Percentiles rank a stretch among this genome's conserved stretches.
These are phyloP conservation scores for Cutaneotrichosporon curvatum DNA, from an alignment of 1,284 basidiomycete genomes.

Conservation along the genomic window DNA sequence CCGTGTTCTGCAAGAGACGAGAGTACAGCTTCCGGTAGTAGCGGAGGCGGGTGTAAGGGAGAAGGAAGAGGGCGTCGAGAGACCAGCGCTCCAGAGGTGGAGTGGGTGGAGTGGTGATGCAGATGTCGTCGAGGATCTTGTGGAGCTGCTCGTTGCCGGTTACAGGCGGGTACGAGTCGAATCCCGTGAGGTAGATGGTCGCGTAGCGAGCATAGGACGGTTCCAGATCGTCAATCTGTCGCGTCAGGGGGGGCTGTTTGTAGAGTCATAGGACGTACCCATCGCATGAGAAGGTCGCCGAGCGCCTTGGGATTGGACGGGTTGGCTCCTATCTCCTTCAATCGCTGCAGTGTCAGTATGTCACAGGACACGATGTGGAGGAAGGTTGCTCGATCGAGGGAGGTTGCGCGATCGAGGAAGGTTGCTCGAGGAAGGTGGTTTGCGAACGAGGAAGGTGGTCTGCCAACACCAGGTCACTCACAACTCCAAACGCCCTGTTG, in stretches of 20 bases:
- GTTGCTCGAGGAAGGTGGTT: no score
- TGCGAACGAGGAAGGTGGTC: no score
- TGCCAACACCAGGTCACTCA: slow-evolving; percentile 48
- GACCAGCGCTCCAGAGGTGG: slow-evolving; percentile 59
- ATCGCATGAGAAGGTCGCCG: slow-evolving; percentile 93
- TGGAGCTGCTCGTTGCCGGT: slow-evolving; percentile 65
- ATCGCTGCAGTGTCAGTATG: slow-evolving; percentile 64
- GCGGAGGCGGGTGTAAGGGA: slow-evolving; percentile 74
- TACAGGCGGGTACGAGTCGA: slow-evolving; percentile 76
- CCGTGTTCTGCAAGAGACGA: slow-evolving; percentile 77
- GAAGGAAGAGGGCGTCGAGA: slow-evolving; percentile 74
- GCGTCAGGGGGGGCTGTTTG: neutral
- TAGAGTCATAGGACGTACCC: slow-evolving; percentile 56
- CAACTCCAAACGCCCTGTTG: slow-evolving; percentile 70
- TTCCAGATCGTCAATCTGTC: slow-evolving; percentile 80
- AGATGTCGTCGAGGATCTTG: slow-evolving; percentile 64
- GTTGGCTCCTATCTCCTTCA: slow-evolving; percentile 88
- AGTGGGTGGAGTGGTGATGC: slow-evolving; percentile 55
- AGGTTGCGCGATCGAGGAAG: no score
- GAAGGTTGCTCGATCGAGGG: slow-evolving; percentile 2
- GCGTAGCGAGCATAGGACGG: slow-evolving; percentile 78
- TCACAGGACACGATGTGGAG: no score
- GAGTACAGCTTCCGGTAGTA: slow-evolving; percentile 92
- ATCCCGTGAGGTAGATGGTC: slow-evolving; percentile 64
- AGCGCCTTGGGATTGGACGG: slow-evolving; percentile 91